Base-by-base conservation (phyloP, 805 yeast genomes). In the Candida oleophila region DNA sequence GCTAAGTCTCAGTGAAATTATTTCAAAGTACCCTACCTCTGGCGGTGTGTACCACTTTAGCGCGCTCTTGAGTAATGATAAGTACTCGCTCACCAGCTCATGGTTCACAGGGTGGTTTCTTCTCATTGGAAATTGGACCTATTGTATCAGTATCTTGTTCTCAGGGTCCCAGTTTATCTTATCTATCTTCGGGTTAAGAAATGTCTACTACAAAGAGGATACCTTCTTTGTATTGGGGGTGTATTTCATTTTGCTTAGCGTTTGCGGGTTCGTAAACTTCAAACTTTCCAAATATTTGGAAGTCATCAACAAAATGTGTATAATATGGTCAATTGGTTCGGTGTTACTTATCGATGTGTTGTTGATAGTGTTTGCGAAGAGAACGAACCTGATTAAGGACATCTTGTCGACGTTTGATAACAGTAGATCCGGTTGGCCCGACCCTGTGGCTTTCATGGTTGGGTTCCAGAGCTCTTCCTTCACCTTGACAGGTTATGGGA, bases 51-150 rank as follows among this genome's bases (percentile, higher is more conserved):
- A 87, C 57, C 91, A 87, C 45, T 85, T 85, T 64, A 82, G 89
- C 54, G 87, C 89, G 7, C 78, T 87, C 48, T 65, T 87, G 37
- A 82, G 89, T 15, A 77, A 77, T 45, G 79, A 78, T 12, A 71
- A 70, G 40, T 78, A 80, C 49, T 76, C 86, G n/a, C 62, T 76
- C 34, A 60, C 80, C 3, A 71, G 83, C 42, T 81, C 89, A 2
- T 87, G 92, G 92, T 81, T 78, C 56, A 84, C 89, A 0, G 94
- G 94, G 0, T 87, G 91, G 87, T 77, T 82, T 50, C 66, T 85
- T 44, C 67, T 86, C 16, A 71, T 87, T 21, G 94, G 94, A 0
- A 86, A 85, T 58, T 82, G 89, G 88, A 77, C 89, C 2, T 85
- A 84, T 78, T 80, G 87, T 48, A 80, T 85, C 3, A 81, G 88